Evolutionary conservation across 176 grass and related monocot species (phyloP), one percentile per base, ranked within the genome.

Genomic region (Oryza officinalis): DNA sequence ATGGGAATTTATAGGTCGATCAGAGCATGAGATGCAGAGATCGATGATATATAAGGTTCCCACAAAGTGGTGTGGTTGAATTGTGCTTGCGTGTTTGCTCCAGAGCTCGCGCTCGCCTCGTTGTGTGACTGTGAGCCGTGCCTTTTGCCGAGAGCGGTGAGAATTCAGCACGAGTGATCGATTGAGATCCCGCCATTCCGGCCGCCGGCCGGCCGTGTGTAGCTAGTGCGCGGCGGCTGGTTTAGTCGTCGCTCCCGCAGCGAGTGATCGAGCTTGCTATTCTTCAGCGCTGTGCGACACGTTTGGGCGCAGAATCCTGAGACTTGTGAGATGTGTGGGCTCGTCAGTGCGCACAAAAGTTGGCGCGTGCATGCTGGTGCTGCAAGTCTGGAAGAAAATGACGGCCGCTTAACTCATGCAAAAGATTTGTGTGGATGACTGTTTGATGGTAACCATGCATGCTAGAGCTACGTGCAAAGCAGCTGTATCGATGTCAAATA

Each of bases 1-100:
- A 14, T 43, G 52, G 41, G 5, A 59, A 86, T 86, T 88, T 91
- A 91, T 91, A 83, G 28, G 8, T 70, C 3, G 10, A 44, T 80
- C 61, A 30, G 28, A 30, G 28, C 28, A 30, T 2, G 28, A 30
- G 28, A 30, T 30, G 28, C 28, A 30, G 28, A 30, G 28, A 30
- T 30, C 28, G 28, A 30, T 30, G 65, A 65, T n/a, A n/a, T n/a
- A n/a, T 65, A 59, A 79, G 26, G 59, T 11, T 71, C 13, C 26
- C 8, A 2, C 20, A 9, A 10, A 80, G 82, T 76, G 40, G 75
- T 78, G 80, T 31, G 50, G 87, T 74, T 85, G 82, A 80, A 28
- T 28, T 35, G 2, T 18, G 46, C 15, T 61, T 61, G 46, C 69
- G 45, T 59, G 75, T 43, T 13, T 13, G 81, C 33, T 61, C 46